These are phyloP conservation scores for Solanum tarijense DNA, from an alignment of 257 asterid genomes.

Conservation along the genomic window DNA sequence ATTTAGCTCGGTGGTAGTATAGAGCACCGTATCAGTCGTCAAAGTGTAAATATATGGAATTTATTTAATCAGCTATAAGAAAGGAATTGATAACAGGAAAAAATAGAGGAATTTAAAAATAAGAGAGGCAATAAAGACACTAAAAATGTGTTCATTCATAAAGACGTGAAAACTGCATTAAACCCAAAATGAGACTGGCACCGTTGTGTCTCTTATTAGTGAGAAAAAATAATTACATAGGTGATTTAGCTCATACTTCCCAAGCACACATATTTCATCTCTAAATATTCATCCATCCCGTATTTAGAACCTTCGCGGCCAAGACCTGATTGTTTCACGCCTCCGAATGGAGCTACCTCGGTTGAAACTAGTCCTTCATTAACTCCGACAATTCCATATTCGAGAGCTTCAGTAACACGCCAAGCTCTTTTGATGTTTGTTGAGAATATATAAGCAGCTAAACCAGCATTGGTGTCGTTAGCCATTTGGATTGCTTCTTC, in stretches of 20 bases:
- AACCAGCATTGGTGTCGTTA: conserved; percentile 90
- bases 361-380: conserved; percentile 94
- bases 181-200: background rate
- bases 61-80: background rate
- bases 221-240: background rate
- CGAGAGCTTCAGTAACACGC: conserved; percentile 96
- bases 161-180: background rate
- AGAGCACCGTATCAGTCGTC: no score
- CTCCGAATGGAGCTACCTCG: conserved; percentile 99
- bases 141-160: background rate
- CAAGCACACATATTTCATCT: conserved; percentile 17
- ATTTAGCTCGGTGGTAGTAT: no score
- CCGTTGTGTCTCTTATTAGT: background rate
- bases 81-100: background rate
- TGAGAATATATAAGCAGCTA: conserved; percentile 91
- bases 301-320: conserved; percentile 99
- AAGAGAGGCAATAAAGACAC: background rate
- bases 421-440: conserved; percentile 66
- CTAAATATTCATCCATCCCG: conserved; percentile 89
- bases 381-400: conserved; percentile 94
- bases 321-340: conserved; percentile 91
- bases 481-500: conserved; percentile 88
- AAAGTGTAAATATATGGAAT: background rate
- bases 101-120: background rate
- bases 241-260: conserved; percentile 1